Base-by-base conservation (phyloP, 2,329 filamentous ascomycete species). In the Myriangium duriaei region DNA sequence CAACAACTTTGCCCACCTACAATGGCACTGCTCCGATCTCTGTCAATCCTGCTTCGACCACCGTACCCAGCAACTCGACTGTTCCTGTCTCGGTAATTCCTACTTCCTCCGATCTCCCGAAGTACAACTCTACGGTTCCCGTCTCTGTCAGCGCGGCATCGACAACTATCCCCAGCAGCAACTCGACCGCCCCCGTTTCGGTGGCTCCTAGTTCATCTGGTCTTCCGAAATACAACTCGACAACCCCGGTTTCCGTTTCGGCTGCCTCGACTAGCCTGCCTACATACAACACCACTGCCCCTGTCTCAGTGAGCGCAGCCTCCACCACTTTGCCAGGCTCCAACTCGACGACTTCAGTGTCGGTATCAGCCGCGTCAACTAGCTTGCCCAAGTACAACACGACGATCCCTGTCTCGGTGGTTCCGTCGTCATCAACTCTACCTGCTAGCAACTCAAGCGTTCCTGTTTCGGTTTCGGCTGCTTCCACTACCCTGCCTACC, bases 71-170 rank as follows among this genome's bases (percentile, higher is more conserved):
- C 30, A 28, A 28, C 41, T 29, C 33, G 21, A 19, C 42, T 30
- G 18, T 43, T 18, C 21, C 37, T 32, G 29, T 41, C 29, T 18
- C 43, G 30, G 12, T 40, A 17, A 14, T 35, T 18, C 19, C 34
- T 10, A 39, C 36, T 11, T 18, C 29, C 11, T 32, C 29, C 16
- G 5, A 5, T 6, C 5, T 24, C 21, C 7, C 21, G 10, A 13
- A 9, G 6, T 7, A 16, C 30, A 16, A 9, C n/a, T 7, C 30
- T 32, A 12, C 14, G 6, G 7, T n/a, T 7, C 21, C 21, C 7
- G 21, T 26, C 21, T 26, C 21, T 7, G 21, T 26, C 7, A 7
- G n/a, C n/a, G 7, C 21, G 21, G 7, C 21, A 26, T 26, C 21
- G 21, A 26, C 21, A 7, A 26, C 21, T 12, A 9, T 6, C 12